Base-by-base conservation (phyloP, 345 rosid species). In the Rhodamnia argentea region DNA sequence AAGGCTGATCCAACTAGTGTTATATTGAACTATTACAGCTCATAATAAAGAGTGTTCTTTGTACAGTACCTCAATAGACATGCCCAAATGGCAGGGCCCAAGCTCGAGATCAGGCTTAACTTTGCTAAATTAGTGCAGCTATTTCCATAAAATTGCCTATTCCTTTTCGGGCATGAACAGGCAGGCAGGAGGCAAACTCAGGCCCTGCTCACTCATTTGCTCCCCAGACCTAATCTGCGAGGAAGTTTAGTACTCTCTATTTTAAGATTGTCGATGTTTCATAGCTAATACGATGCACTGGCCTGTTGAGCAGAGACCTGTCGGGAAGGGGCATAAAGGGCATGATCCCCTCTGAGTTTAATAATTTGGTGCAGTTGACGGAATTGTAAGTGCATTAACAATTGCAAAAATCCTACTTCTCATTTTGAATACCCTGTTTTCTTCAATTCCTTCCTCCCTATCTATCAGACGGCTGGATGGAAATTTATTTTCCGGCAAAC, bases 381-480 rank as follows among this genome's bases (percentile, higher is more conserved):
- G 99, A 97, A 88, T 76, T 97, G 99, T 97, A 89, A 96, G 98
- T 87, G 52, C 88, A 81, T 12, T 12, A 54, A 78, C 53, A 50
- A 85, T 52, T 59, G 82, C 86, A 12, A 27, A 54, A 59, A 40
- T 83, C 83, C 32, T 13, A 29, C 53, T 56, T 82, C 7, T 83
- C 60, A n/a, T 16, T 37, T 44, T 55, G 20, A 53, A 59, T 14
- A 24, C 82, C 52, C 56, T 86, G 23, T 52, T 60, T 85, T 57
- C 47, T 47, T 83, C 51, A 51, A 40, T 86, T 87, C 86, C 52
- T 22, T 74, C 52, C 13, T 32, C 52, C 40, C 24, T 53, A 44
- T 84, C 86, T 78, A 84, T 70, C 89, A 97, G 99, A 95, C 93
- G 99, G 99, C 86, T 97, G 89, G 95, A 94, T 83, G 94, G 94